Percentiles rank a stretch among this genome's conserved stretches.
phyloP scores from a whole-genome alignment of 352 stramenopile species.

The Thraustotheca clavata region DNA sequence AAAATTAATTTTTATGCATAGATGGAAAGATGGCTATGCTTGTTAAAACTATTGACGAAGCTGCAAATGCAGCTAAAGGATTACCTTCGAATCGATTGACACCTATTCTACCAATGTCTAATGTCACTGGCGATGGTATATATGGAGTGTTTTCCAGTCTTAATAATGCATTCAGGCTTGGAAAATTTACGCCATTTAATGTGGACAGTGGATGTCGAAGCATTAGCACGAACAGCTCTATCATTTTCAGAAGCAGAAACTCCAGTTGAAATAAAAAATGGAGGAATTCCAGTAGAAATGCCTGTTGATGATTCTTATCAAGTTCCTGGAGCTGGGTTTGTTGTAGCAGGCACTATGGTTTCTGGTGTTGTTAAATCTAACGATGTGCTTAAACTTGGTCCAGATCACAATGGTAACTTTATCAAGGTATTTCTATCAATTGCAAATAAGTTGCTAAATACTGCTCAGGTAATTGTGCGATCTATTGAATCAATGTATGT shows the following conservation, averaged over 20 bases:
- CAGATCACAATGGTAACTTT: slow-evolving; percentile 85
- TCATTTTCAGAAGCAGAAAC: slow-evolving; percentile 33
- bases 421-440: slow-evolving; percentile 38
- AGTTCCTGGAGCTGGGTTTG: slow-evolving; percentile 91
- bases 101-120: slow-evolving; percentile 96
- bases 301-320: slow-evolving; percentile 84
- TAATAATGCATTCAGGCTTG: slow-evolving; percentile 21
- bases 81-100: slow-evolving; percentile 90
- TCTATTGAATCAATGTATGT: slow-evolving; percentile 89
- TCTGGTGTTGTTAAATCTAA: slow-evolving; percentile 85
- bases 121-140: slow-evolving; percentile 93
- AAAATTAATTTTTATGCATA: slow-evolving; percentile 20
- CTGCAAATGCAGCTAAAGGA: slow-evolving; percentile 77
- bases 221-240: slow-evolving; percentile 47
- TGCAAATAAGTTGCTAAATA: neutral
- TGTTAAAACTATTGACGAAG: slow-evolving; percentile 83
- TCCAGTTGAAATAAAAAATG: neutral
- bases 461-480: slow-evolving; percentile 41
- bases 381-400: slow-evolving; percentile 82
- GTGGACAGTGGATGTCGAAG: slow-evolving; percentile 44
- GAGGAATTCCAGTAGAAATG: slow-evolving; percentile 53
- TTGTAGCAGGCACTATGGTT: slow-evolving; percentile 91
- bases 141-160: neutral
- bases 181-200: slow-evolving; percentile 70
- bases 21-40: slow-evolving; percentile 91